Conservation (phyloP, 768 basidiomycete species). For the Grammothele lineata region DNA sequence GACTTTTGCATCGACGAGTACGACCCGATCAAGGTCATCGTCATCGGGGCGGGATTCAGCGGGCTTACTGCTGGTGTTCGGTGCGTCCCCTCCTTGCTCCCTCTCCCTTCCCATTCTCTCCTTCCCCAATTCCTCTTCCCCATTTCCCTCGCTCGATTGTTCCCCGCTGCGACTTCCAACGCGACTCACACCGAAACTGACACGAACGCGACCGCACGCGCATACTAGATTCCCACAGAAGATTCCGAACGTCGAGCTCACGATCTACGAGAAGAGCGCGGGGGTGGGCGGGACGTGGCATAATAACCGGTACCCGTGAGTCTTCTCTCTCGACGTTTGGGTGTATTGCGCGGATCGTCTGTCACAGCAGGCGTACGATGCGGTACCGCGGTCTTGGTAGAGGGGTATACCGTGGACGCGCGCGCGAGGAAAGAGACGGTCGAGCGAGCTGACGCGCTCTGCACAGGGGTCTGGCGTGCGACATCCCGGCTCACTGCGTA, state of each 20-base stretch:
- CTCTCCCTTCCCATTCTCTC: not conserved
- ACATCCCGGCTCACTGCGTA: conserved; percentile 55
- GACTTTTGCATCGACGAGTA: conserved; percentile 48
- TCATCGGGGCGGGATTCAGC: conserved; percentile 58
- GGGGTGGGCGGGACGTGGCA: conserved; percentile 55
- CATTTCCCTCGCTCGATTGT: not conserved
- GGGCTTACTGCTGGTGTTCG: conserved; percentile 57
- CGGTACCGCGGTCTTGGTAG: too few species aligned
- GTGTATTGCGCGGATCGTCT: too few species aligned
- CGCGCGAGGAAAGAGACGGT: too few species aligned
- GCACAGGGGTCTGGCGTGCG: conserved; percentile 51
- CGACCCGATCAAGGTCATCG: conserved; percentile 49
- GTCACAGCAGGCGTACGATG: too few species aligned
- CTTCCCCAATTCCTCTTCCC: not conserved
- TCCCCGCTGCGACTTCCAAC: too few species aligned
- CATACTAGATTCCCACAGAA: not conserved
- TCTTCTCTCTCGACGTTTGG: too few species aligned
- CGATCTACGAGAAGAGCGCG: conserved; percentile 34
- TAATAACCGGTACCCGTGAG: conserved; percentile 41
- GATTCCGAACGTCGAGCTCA: conserved; percentile 45
- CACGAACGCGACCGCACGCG: too few species aligned
- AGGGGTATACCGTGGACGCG: too few species aligned
- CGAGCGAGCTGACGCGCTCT: too few species aligned
- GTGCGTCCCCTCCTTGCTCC: conserved; percentile 28
- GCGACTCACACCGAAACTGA: too few species aligned